Conservation (phyloP, 805 yeast genomes). For the Kodamaea neixiangensis region DNA sequence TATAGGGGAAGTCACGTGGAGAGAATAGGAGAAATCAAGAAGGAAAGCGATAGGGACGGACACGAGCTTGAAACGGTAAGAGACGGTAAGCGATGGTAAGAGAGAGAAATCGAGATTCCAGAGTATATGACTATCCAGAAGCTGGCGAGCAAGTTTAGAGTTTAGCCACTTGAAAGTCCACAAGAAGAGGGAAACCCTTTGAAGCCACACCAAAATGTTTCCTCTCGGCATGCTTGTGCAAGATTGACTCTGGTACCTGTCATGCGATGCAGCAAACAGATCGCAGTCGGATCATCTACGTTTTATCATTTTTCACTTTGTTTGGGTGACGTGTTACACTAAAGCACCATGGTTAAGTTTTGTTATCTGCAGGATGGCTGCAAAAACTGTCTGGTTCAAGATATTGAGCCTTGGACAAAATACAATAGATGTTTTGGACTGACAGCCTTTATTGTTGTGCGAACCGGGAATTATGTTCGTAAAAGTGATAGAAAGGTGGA, state of each 20-base stretch:
- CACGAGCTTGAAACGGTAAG: no score
- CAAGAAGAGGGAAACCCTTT: no score
- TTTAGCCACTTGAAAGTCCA: no score
- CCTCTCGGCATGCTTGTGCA: no score
- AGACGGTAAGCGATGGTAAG: no score
- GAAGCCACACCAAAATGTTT: no score
- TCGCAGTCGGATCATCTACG: background rate
- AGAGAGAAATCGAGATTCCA: no score
- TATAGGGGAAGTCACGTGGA: background rate
- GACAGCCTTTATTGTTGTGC: background rate
- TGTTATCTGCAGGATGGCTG: background rate
- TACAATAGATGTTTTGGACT: background rate
- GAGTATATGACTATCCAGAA: no score
- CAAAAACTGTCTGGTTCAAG: background rate
- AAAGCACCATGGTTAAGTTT: background rate
- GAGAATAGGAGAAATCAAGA: background rate
- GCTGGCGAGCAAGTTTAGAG: no score
- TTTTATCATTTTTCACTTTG: background rate
- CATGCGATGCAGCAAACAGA: background rate
- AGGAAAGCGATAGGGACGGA: no score
- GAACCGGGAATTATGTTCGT: slow-evolving; percentile 2
- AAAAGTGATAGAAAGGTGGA: background rate
- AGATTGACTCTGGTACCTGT: background rate
- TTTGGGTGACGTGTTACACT: background rate
- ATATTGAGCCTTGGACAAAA: background rate